phyloP scores from a whole-genome alignment of 2,329 filamentous ascomycete genomes.

The Aspergillus proliferans region DNA sequence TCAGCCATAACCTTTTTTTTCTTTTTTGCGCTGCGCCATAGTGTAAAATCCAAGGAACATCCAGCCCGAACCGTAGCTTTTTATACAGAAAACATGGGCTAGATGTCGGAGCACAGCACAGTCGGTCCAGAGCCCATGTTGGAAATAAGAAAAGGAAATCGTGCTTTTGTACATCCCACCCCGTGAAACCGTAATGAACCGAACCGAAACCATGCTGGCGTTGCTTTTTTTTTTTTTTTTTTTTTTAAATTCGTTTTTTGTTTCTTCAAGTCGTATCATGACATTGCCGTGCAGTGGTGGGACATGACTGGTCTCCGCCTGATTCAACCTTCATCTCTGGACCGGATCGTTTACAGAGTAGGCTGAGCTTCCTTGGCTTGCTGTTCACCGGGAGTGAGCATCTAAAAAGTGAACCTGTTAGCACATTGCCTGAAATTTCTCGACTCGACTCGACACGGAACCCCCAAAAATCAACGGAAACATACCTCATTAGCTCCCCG shows the following conservation, averaged over 20 bases:
- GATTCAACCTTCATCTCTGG: conserved; percentile 13
- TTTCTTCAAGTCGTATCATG: neutral
- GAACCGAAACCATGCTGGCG: no score
- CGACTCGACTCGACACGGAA: neutral
- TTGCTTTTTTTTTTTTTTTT: neutral
- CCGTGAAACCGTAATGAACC: neutral
- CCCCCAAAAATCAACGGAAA: conserved; percentile 7
- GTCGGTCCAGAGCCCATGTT: neutral
- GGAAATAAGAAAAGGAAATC: neutral
- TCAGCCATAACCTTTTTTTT: conserved; percentile 4
- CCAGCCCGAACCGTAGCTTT: neutral
- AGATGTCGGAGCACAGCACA: neutral
- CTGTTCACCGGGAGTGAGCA: conserved; percentile 36
- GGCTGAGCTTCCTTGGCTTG: conserved; percentile 28
- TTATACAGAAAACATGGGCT: neutral
- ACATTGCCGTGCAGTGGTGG: conserved; percentile 1
- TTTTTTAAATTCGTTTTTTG: neutral
- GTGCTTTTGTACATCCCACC: neutral
- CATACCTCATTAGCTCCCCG: conserved; percentile 76
- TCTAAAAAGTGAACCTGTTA: conserved; percentile 19
- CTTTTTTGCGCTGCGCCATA: neutral
- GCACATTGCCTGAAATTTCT: neutral
- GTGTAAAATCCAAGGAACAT: neutral
- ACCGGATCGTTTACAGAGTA: conserved; percentile 30
- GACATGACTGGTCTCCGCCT: conserved; percentile 9